Conservation (phyloP, 2,329 filamentous ascomycete genomes). For the Elsinoe australis region DNA sequence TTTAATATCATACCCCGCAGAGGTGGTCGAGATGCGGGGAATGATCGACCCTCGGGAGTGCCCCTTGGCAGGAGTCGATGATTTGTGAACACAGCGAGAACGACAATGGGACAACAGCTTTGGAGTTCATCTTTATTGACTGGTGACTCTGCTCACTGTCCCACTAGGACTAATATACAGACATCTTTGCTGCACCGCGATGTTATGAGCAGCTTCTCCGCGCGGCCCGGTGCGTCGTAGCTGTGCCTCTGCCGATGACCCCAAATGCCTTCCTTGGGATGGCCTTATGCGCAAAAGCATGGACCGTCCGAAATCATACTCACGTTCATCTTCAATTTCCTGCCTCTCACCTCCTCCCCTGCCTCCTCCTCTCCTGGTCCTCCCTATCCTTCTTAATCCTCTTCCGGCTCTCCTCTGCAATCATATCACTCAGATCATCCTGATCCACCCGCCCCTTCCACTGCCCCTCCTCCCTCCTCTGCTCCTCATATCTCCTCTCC, state of each 20-base stretch:
- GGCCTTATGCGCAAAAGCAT: no score
- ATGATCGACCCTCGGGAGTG: no score
- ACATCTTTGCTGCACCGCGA: no score
- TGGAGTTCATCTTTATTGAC: no score
- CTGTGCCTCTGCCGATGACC: no score
- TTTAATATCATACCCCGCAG: not conserved
- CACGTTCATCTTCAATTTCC: not conserved
- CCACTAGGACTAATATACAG: no score
- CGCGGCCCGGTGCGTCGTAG: no score
- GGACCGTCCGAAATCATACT: no score
- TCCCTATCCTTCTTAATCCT: slow-evolving; percentile 82
- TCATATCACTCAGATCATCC: slow-evolving; percentile 81
- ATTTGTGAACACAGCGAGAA: not conserved
- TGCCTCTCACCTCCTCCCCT: slow-evolving; percentile 27
- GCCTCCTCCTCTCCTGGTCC: slow-evolving; percentile 50
- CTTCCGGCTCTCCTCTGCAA: slow-evolving; percentile 86
- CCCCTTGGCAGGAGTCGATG: no score
- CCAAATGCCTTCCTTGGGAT: not conserved
- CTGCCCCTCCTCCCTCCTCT: slow-evolving; percentile 53
- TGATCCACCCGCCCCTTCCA: slow-evolving; percentile 70
- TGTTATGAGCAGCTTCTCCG: no score
- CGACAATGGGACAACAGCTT: no score
- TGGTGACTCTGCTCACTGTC: no score
- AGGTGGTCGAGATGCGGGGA: not conserved
- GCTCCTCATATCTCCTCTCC: slow-evolving; percentile 67